phyloP scores from a whole-genome alignment of 2,329 filamentous ascomycete species.

The Westerdykella sp. region DNA sequence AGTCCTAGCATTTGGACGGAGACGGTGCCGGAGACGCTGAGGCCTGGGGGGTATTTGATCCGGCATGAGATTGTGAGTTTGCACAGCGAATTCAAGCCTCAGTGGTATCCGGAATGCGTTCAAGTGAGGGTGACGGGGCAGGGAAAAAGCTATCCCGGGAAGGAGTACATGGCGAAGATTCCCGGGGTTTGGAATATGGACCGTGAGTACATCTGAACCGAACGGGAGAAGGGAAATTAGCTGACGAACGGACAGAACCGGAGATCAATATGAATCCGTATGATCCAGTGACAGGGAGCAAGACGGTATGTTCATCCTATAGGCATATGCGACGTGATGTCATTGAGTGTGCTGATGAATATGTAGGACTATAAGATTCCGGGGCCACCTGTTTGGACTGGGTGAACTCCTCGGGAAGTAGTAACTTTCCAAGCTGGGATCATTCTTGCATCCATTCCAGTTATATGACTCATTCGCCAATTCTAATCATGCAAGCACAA shows the following conservation, averaged over 20 bases:
- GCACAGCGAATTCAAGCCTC: conserved; percentile 24
- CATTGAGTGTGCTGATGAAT: not conserved
- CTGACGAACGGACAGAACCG: conserved; percentile 17
- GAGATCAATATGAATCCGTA: conserved; percentile 29
- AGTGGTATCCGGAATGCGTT: conserved; percentile 28
- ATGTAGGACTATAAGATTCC: conserved; percentile 12
- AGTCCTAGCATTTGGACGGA: conserved; percentile 22
- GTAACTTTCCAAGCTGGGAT: too few relatives aligned
- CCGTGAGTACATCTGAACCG: conserved; percentile 13
- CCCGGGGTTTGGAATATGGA: conserved; percentile 28
- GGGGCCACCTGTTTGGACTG: conserved; percentile 11
- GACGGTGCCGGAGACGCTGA: conserved; percentile 16
- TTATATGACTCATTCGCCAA: too few relatives aligned
- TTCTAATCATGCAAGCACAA: too few relatives aligned
- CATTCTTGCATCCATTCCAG: too few relatives aligned
- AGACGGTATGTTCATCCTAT: conserved; percentile 13
- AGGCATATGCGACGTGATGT: not conserved
- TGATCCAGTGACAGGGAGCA: conserved; percentile 12
- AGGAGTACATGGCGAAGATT: conserved; percentile 23
- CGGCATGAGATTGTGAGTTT: conserved; percentile 27
- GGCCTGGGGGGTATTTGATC: conserved; percentile 20
- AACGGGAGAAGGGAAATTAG: not conserved
- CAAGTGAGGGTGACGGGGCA: conserved; percentile 21
- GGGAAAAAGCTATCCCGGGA: conserved; percentile 8
- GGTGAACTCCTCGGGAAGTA: not conserved